phyloP scores from a whole-genome alignment of 768 basidiomycete species.

The Termitomyces eurrhizus region DNA sequence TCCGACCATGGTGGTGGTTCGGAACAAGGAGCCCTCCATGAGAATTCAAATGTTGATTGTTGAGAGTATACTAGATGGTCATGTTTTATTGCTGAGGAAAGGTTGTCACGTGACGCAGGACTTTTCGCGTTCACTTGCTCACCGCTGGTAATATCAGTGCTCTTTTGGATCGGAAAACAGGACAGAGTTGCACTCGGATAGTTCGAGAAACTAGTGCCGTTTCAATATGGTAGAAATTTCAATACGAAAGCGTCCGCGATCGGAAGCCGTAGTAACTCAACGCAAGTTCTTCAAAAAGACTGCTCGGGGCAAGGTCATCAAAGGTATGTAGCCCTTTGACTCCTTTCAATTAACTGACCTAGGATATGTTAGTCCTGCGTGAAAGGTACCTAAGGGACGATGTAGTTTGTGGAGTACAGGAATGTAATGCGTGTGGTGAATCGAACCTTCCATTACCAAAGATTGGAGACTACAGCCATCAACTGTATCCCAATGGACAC shows the following conservation, averaged over 20 bases:
- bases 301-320: conserved; percentile 87
- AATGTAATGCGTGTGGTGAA: conserved; percentile 59
- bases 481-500: conserved; percentile 35
- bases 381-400: conserved; percentile 94
- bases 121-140: neutral
- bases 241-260: conserved; percentile 65
- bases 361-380: conserved; percentile 59
- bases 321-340: conserved; percentile 49
- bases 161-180: too few relatives aligned
- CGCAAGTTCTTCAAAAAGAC: conserved; percentile 98
- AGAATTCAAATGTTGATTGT: too few relatives aligned
- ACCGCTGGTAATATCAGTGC: neutral
- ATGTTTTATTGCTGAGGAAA: neutral
- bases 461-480: conserved; percentile 55
- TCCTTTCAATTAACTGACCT: neutral
- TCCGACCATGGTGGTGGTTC: too few relatives aligned
- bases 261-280: conserved; percentile 74
- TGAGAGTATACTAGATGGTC: too few relatives aligned
- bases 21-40: too few relatives aligned
- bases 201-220: neutral
- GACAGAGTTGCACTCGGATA: neutral
- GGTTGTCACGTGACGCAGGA: neutral
- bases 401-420: conserved; percentile 78
- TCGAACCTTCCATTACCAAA: conserved; percentile 49
- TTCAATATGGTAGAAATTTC: conserved; percentile 41